Base-by-base conservation (phyloP, 495 filamentous ascomycete genomes). In the Neurospora sublineolata region DNA sequence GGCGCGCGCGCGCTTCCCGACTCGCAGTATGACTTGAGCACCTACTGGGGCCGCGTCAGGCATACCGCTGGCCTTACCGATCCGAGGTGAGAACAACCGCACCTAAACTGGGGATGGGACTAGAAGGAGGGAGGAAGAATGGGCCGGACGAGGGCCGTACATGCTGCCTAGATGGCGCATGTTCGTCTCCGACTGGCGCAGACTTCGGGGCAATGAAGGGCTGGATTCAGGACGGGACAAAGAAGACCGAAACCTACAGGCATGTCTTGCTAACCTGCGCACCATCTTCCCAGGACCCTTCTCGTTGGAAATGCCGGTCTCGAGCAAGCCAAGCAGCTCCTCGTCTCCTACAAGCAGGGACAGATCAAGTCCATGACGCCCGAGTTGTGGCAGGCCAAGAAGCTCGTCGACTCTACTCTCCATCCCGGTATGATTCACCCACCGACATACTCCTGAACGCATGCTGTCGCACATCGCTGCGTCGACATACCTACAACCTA, bases 311-410 rank as follows among this genome's bases (percentile, higher is more conserved):
- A 83, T 33, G 80, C 89, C 20, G 91, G 91, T 14, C 89, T 99
- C 69, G 92, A 96, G 75, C 82, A 92, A 80, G 93, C 95, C 64
- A 97, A 97, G 79, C 80, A 80, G 67, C 81, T 94, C 52, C 84
- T 99, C 60, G 81, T 90, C 10, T 83, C 85, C 20, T 99, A 97
- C 83, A 98, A 97, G 84, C 85, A 87, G 74, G 93, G 92, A 72
- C 84, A 90, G 75, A 83, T 92, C 70, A 85, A 86, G 70, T 79
- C 82, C 33, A 97, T 98, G 94, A 97, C 90, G 8, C 90, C 93
- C 10, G 92, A 97, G 75, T 80, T 98, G 75, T 99, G 95, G 95
- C 85, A 84, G 72, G 95, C 95, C 41, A 99, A 99, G 87, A 97
- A 97, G 85, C 88, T 97, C 71, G 89, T 97, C 30, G 95, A 99